Evolutionary conservation across 2,329 filamentous ascomycete genomes (phyloP).

Genomic region (Aspergillus sp.): DNA sequence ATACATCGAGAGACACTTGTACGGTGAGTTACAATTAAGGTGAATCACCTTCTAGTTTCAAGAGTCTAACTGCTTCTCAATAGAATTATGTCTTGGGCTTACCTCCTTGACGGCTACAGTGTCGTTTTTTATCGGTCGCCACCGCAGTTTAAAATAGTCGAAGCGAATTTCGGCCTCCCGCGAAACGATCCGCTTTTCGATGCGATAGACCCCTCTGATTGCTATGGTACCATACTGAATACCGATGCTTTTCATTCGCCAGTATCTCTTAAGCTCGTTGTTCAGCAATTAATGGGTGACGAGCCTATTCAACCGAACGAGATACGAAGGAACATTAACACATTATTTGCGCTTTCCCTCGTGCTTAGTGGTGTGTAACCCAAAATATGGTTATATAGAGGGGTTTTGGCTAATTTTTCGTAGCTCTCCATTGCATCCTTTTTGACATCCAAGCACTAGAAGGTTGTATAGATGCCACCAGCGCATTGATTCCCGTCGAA

Average conservation of each 20-base stretch:
- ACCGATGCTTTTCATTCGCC: background rate
- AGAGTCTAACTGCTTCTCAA: too few species aligned
- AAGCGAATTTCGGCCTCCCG: slow-evolving; percentile 2
- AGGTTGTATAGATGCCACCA: background rate
- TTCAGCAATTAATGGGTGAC: background rate
- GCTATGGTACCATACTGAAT: background rate
- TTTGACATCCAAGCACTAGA: background rate
- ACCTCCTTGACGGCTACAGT: background rate
- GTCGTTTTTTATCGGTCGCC: background rate
- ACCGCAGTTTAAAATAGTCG: background rate
- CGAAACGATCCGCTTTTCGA: background rate
- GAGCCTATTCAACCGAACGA: background rate
- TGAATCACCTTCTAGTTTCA: background rate
- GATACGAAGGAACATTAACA: background rate
- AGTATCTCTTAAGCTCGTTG: background rate
- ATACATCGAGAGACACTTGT: slow-evolving; percentile 2
- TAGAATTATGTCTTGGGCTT: slow-evolving; percentile 2
- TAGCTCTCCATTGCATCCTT: background rate
- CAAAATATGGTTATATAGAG: background rate
- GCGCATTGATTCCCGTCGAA: background rate
- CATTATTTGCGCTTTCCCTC: slow-evolving; percentile 2
- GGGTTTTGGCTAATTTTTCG: too few species aligned
- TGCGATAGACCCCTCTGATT: background rate
- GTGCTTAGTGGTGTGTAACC: background rate
- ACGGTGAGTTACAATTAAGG: background rate